These are phyloP conservation scores for Pyricularia sp. DNA, from an alignment of 2,329 filamentous ascomycete species.

Conservation along the genomic window DNA sequence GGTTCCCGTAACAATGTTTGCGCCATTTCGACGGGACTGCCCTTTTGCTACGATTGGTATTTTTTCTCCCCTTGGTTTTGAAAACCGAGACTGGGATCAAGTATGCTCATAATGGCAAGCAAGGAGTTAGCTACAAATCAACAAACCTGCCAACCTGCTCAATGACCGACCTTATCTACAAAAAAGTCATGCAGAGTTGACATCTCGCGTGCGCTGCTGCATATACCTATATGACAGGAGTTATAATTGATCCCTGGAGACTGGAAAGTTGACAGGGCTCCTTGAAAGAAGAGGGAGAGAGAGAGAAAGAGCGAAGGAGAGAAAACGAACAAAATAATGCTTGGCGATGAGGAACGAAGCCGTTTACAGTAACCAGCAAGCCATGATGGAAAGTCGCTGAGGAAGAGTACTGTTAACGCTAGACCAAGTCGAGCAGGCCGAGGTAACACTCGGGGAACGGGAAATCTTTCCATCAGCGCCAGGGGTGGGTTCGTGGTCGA, in stretches of 20 bases:
- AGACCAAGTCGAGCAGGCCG: neutral
- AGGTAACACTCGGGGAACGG: neutral
- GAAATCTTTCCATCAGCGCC: neutral
- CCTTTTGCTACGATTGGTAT: neutral
- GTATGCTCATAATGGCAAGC: neutral
- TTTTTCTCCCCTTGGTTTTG: neutral
- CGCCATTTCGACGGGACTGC: neutral
- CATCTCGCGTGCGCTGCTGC: too few relatives aligned
- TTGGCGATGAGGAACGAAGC: too few relatives aligned
- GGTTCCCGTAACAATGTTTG: neutral
- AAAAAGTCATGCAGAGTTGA: neutral
- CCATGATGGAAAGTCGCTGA: neutral
- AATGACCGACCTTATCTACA: neutral
- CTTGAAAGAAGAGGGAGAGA: too few relatives aligned
- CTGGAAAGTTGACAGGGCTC: too few relatives aligned
- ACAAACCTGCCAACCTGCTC: too few relatives aligned
- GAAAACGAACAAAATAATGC: too few relatives aligned
- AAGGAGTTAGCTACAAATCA: neutral
- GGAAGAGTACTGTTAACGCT: neutral
- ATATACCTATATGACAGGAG: too few relatives aligned
- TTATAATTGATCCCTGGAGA: too few relatives aligned
- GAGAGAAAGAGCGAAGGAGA: too few relatives aligned
- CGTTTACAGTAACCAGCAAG: too few relatives aligned
- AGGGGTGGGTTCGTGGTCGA: neutral
- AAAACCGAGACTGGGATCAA: neutral